These are phyloP conservation scores for Candida incommunis DNA, from an alignment of 805 yeast species.

Conservation along the genomic window DNA sequence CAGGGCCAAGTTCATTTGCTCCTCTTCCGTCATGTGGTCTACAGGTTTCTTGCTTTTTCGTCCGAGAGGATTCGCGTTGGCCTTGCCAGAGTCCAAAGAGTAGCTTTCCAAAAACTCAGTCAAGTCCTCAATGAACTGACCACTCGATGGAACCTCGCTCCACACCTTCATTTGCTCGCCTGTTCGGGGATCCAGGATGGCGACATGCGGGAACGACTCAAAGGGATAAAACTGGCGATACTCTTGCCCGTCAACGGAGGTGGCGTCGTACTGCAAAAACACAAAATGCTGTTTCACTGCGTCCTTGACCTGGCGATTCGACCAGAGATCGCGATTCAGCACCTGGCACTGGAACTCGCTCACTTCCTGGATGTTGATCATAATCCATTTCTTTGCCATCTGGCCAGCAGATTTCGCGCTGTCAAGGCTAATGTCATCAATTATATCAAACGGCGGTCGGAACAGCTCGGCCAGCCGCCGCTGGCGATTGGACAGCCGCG, in stretches of 20 bases:
- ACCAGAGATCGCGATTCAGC: constrained; percentile 89
- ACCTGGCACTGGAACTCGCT: constrained; percentile 81
- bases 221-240: constrained; percentile 65
- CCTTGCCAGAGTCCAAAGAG: constrained; percentile 46
- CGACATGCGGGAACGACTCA: constrained; percentile 65
- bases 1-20: constrained; percentile 66
- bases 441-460: constrained; percentile 88
- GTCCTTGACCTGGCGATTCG: constrained; percentile 47
- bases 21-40: constrained; percentile 71
- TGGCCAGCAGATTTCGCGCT: constrained; percentile 59
- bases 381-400: constrained; percentile 57
- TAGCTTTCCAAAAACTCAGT: constrained; percentile 47
- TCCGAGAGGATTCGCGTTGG: constrained; percentile 43
- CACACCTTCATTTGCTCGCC: constrained; percentile 79
- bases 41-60: constrained; percentile 31
- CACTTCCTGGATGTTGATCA: constrained; percentile 77
- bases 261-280: constrained; percentile 74
- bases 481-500: constrained; percentile 37
- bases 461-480: constrained; percentile 68
- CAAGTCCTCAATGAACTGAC: constrained; percentile 51
- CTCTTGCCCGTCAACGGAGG: constrained; percentile 57
- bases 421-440: constrained; percentile 54
- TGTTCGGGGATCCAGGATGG: constrained; percentile 87
- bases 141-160: constrained; percentile 48
- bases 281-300: constrained; percentile 55